Percentiles rank a stretch among this genome's conserved stretches.
phyloP scores from a whole-genome alignment of 139 green algal genomes.

The Pleodorina starrii region DNA sequence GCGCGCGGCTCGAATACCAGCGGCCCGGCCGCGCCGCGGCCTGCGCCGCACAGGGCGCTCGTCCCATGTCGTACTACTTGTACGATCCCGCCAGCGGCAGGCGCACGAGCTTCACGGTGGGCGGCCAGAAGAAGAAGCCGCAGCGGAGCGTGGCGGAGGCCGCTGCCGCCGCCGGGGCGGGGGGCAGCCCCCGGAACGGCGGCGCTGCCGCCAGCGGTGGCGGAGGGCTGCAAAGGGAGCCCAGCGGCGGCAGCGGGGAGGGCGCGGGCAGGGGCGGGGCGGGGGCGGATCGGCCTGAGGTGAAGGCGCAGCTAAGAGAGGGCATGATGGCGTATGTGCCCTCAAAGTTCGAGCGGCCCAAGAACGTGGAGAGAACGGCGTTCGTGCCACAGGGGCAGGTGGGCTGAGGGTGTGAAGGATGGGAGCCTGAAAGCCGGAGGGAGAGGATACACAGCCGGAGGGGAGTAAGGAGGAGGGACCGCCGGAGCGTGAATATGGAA shows the following conservation, averaged over 20 bases:
- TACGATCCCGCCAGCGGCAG: neutral
- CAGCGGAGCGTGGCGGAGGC: neutral
- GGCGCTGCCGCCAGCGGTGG: neutral
- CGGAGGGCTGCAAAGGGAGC: neutral
- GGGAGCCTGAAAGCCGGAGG: neutral
- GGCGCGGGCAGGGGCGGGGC: neutral
- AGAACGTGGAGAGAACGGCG: neutral
- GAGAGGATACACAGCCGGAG: neutral
- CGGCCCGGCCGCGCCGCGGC: neutral
- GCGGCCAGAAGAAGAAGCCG: neutral
- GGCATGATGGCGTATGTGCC: conserved; percentile 45
- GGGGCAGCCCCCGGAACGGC: neutral
- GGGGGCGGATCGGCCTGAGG: neutral
- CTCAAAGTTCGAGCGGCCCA: neutral
- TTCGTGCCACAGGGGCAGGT: conserved; percentile 44
- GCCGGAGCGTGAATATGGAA: too few species aligned
- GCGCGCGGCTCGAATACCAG: neutral
- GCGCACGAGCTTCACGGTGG: neutral
- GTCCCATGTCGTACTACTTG: neutral
- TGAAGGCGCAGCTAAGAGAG: conserved; percentile 12
- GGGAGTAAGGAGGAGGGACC: too few species aligned
- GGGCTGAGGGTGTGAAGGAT: neutral
- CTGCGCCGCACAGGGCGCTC: too few species aligned
- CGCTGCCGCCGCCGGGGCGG: neutral
- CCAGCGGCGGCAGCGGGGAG: neutral